Evolutionary conservation across 192 early-diverging fungal genomes (phyloP), one percentile per base, ranked within the genome.

Genomic region (Irineochytrium annulatum): DNA sequence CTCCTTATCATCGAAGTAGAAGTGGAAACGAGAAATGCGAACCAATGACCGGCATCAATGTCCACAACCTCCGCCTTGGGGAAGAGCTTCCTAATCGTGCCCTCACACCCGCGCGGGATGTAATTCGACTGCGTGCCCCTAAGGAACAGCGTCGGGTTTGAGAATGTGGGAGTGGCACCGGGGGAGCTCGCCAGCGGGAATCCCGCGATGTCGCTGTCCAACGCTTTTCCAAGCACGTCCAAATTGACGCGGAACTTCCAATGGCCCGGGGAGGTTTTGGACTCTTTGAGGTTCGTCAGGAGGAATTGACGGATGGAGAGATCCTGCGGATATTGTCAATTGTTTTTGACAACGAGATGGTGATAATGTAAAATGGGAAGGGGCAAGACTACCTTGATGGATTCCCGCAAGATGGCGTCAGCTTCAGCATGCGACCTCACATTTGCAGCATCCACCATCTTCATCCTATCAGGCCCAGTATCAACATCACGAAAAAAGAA

Each of bases 1-100:
- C n/a, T n/a, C n/a, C n/a, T n/a, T n/a, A n/a, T n/a, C n/a, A n/a
- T n/a, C n/a, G n/a, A n/a, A n/a, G n/a, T n/a, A n/a, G n/a, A n/a
- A n/a, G n/a, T n/a, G n/a, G n/a, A n/a, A 22, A 14, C 3, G 0
- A 44, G 30, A 3, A 2, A 34, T 0, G 5, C 64, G 43, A 37
- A 73, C 95, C 95, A 98, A 65, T 98, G 95, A 0, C 93, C 93
- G 19, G 92, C 82, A 45, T 96, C 84, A 20, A 98, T 62, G 52
- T 74, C 71, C 13, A 67, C 67, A 24, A 95, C 56, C 53, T 77
- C 59, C 2, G 82, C 67, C 20, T 87, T 65, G 1, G 95, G 91
- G 62, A 98, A 98, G 41, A 81, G 78, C 11, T 57, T 35, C 41
- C 69, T 52, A 56, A 98, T 95, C 13, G 43, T 58, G 6, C 78